Evolutionary conservation across 208 protist species (phyloP).

Genomic region (Acanthamoeba comandoni): DNA sequence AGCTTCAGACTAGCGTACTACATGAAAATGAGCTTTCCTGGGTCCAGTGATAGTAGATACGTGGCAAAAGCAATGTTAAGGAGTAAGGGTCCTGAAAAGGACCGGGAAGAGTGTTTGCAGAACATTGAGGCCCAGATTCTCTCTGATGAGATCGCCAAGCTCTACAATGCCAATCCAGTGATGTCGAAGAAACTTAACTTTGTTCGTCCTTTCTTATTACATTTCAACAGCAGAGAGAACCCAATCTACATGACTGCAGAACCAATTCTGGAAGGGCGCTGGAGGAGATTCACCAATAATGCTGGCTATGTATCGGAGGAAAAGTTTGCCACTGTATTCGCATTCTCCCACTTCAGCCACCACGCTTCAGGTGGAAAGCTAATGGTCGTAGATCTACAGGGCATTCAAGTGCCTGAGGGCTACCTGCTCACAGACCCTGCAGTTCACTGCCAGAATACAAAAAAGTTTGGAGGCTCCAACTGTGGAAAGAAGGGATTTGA

Average conservation of each 20-base stretch:
- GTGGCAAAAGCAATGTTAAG: not conserved
- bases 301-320: not conserved
- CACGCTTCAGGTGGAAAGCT: not conserved
- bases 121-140: not conserved
- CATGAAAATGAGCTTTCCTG: not conserved
- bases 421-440: conserved; percentile 53
- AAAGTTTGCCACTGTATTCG: not conserved
- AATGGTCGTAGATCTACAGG: conserved; percentile 44
- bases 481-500: not conserved
- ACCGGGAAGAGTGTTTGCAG: not conserved
- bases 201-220: not conserved
- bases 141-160: not conserved
- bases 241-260: conserved; percentile 6
- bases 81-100: not conserved
- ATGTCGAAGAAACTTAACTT: not conserved
- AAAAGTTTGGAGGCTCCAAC: conserved; percentile 25
- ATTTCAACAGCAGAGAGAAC: not conserved
- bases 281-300: conserved; percentile 33
- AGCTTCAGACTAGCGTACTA: not conserved
- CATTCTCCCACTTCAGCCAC: conserved; percentile 9
- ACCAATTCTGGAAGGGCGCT: not conserved
- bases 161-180: not conserved
- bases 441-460: conserved; percentile 7
- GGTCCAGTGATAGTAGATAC: not conserved
- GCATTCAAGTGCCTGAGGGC: not conserved